Evolutionary conservation across 2,329 filamentous ascomycete species (phyloP).

Genomic region (Fusarium kyushuense): DNA sequence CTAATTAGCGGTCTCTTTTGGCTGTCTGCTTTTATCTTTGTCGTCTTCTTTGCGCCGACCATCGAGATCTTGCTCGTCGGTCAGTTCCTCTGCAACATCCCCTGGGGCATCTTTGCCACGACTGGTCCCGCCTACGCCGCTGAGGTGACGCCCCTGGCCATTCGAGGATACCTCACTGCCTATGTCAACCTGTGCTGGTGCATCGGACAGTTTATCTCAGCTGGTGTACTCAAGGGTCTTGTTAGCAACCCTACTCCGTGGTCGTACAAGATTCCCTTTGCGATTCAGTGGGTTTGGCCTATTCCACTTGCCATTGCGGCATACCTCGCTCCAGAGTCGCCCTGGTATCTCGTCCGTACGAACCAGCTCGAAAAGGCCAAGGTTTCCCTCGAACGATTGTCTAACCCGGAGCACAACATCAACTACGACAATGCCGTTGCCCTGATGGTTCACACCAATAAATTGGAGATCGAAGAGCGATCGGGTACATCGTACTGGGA

Average conservation of each 20-base stretch:
- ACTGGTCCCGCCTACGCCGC: constrained; percentile 58
- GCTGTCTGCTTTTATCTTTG: constrained; percentile 60
- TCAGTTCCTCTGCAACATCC: constrained; percentile 60
- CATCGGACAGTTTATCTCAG: constrained; percentile 58
- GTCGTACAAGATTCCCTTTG: constrained; percentile 58
- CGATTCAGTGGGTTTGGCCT: constrained; percentile 57
- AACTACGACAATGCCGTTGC: constrained; percentile 55
- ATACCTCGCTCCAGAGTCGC: constrained; percentile 54
- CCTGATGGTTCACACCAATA: constrained; percentile 60
- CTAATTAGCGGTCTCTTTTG: constrained; percentile 58
- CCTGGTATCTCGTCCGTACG: constrained; percentile 54
- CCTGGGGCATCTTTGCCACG: constrained; percentile 62
- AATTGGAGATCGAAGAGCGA: constrained; percentile 58
- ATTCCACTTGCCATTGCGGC: constrained; percentile 51
- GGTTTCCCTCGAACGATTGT: constrained; percentile 50
- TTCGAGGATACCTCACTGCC: constrained; percentile 59
- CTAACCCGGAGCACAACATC: constrained; percentile 50
- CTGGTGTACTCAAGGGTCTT: constrained; percentile 56
- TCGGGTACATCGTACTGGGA: constrained; percentile 58
- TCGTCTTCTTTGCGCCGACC: constrained; percentile 62
- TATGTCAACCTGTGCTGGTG: constrained; percentile 60
- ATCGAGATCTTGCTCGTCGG: constrained; percentile 59
- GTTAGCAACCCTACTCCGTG: constrained; percentile 51
- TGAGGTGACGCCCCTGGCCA: constrained; percentile 57
- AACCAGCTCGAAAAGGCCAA: constrained; percentile 51